Conservation (phyloP, 2,329 filamentous ascomycete genomes). For the Paecilomyces niveus region DNA sequence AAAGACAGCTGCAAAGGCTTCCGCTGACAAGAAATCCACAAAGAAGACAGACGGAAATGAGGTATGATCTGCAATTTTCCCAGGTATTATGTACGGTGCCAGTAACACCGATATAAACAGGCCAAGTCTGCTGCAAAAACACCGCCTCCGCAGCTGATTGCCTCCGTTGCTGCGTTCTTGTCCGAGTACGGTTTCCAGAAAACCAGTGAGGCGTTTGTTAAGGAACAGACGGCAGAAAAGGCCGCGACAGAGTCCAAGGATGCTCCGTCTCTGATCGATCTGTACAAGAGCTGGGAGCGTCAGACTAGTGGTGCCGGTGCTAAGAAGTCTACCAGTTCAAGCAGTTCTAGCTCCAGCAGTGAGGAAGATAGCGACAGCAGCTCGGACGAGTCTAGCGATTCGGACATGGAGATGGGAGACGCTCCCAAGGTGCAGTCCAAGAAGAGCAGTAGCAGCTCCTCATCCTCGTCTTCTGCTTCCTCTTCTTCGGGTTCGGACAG, state of each 20-base stretch:
- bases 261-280: constrained; percentile 33
- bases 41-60: background rate
- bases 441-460: constrained; percentile 12
- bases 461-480: constrained; percentile 21
- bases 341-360: constrained; percentile 9
- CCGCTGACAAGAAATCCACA: constrained; percentile 16
- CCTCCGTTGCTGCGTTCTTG: constrained; percentile 61
- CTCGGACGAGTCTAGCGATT: constrained; percentile 29
- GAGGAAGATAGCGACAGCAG: constrained; percentile 23
- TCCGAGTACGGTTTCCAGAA: constrained; percentile 57
- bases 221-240: constrained; percentile 46
- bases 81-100: background rate
- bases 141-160: constrained; percentile 56
- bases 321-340: constrained; percentile 14
- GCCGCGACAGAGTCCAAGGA: constrained; percentile 16
- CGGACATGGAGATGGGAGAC: constrained; percentile 38
- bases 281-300: constrained; percentile 26
- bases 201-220: constrained; percentile 56
- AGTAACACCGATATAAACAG: constrained; percentile 7
- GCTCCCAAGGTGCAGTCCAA: constrained; percentile 26
- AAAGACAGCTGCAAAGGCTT: constrained; percentile 4
- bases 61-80: background rate
- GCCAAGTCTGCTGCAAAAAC: constrained; percentile 20
- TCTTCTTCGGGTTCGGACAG: constrained; percentile 36
- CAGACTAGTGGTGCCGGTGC: constrained; percentile 8